Percentiles rank a stretch among this genome's conserved stretches.
Evolutionary conservation across 352 stramenopile species (phyloP).

Genomic region (Phytophthora pisi): DNA sequence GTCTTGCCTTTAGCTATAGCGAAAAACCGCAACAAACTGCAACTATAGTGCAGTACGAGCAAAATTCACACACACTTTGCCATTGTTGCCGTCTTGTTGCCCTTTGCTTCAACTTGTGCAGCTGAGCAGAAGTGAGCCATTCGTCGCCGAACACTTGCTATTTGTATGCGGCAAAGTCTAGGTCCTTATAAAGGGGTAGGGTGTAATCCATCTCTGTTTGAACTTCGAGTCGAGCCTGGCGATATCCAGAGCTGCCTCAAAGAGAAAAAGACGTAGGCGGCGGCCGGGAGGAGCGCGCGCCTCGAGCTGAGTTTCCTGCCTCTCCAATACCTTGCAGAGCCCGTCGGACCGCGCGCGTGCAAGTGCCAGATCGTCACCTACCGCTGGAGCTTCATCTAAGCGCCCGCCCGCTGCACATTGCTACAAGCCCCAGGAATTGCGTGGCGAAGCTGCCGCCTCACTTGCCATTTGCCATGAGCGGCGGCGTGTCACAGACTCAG

Average conservation of each 20-base stretch:
- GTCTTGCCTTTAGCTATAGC: not conserved
- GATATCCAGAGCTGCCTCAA: constrained; percentile 16
- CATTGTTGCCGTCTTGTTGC: not conserved
- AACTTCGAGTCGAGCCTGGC: constrained; percentile 12
- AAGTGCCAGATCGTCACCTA: not conserved
- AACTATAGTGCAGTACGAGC: not conserved
- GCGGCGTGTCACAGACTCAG: constrained; percentile 27
- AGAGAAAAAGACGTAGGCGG: constrained; percentile 21
- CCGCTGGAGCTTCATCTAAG: not conserved
- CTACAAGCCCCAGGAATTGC: not conserved
- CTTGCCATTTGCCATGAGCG: constrained; percentile 15
- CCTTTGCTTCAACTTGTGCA: constrained; percentile 3
- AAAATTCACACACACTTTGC: not conserved
- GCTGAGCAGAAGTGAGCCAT: not conserved
- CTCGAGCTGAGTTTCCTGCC: not conserved
- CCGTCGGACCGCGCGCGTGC: not conserved
- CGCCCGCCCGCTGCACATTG: not conserved
- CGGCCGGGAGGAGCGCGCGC: not conserved
- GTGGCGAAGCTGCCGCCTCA: too few relatives aligned
- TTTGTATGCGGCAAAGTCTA: constrained; percentile 2
- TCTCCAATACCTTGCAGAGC: not conserved
- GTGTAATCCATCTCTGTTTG: constrained; percentile 21
- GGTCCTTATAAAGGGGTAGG: constrained; percentile 18
- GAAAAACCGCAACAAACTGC: not conserved
- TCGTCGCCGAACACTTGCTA: not conserved